These are phyloP conservation scores for Fomitopsis serialis DNA, from an alignment of 768 basidiomycete species.

Conservation along the genomic window DNA sequence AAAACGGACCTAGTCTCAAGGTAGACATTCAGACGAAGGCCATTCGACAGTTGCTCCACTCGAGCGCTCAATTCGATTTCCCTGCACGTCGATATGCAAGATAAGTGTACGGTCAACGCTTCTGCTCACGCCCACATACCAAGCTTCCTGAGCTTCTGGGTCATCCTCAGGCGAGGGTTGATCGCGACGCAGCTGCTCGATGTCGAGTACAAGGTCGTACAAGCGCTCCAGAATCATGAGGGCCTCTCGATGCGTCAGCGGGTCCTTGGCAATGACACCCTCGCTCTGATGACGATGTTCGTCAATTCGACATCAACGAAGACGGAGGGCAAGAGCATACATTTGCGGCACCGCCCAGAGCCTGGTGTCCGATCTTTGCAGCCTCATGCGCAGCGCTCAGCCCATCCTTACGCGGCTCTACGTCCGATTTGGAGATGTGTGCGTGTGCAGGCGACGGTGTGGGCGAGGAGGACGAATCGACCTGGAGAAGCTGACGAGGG, in stretches of 20 bases:
- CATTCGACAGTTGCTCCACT: constrained; percentile 74
- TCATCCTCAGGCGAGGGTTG: constrained; percentile 64
- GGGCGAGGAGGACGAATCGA: constrained; percentile 49
- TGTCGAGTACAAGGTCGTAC: constrained; percentile 77
- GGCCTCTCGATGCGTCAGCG: constrained; percentile 73
- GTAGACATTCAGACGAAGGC: constrained; percentile 81
- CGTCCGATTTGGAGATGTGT: constrained; percentile 51
- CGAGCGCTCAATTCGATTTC: constrained; percentile 48
- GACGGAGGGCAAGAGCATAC: constrained; percentile 23
- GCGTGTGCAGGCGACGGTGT: constrained; percentile 40
- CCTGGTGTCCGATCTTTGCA: constrained; percentile 68
- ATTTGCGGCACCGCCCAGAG: constrained; percentile 56
- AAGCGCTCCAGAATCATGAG: constrained; percentile 76
- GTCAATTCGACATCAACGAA: neutral
- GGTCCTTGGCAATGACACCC: constrained; percentile 60
- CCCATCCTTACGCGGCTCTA: constrained; percentile 25
- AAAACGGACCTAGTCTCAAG: constrained; percentile 79
- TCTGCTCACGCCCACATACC: constrained; percentile 32
- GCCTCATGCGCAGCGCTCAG: constrained; percentile 67
- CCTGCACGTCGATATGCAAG: constrained; percentile 32
- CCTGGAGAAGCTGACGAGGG: constrained; percentile 93
- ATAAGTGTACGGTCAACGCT: neutral
- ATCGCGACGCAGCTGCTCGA: constrained; percentile 81
- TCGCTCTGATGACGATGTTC: constrained; percentile 38
- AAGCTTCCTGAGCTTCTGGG: constrained; percentile 30